Conservation (phyloP, 768 basidiomycete species). For the Daedaleopsis sinensis region DNA sequence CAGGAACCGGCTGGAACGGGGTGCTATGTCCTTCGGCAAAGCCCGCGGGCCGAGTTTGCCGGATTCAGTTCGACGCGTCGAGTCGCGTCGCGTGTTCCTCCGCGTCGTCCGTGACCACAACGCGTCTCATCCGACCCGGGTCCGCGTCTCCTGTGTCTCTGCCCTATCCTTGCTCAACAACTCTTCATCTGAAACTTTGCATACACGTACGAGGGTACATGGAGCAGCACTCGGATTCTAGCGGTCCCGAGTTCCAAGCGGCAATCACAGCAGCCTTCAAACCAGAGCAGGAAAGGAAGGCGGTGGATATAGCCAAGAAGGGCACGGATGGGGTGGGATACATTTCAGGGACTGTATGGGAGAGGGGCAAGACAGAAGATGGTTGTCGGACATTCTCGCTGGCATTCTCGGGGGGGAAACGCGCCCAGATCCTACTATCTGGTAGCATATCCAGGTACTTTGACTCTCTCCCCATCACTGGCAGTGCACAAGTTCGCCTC, state of each 20-base stretch:
- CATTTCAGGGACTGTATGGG: conserved; percentile 41
- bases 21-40: too few species aligned
- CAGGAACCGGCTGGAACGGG: too few species aligned
- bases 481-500: conserved; percentile 48
- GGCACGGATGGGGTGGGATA: conserved; percentile 39
- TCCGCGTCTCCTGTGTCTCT: background rate
- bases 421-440: conserved; percentile 43
- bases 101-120: too few species aligned
- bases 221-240: background rate
- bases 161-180: background rate
- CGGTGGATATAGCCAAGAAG: conserved; percentile 35
- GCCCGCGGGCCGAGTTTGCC: background rate
- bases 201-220: background rate
- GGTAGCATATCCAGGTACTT: conserved; percentile 35
- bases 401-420: conserved; percentile 25
- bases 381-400: conserved; percentile 20
- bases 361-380: background rate
- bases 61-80: conserved; percentile 5
- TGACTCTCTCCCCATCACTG: conserved; percentile 40
- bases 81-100: background rate
- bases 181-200: background rate
- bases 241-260: background rate
- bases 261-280: conserved; percentile 3
- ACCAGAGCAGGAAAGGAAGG: conserved; percentile 6
- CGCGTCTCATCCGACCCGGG: too few species aligned